These are phyloP conservation scores for Chionographis japonica DNA, from an alignment of 106 monocot genomes.

Conservation along the genomic window DNA sequence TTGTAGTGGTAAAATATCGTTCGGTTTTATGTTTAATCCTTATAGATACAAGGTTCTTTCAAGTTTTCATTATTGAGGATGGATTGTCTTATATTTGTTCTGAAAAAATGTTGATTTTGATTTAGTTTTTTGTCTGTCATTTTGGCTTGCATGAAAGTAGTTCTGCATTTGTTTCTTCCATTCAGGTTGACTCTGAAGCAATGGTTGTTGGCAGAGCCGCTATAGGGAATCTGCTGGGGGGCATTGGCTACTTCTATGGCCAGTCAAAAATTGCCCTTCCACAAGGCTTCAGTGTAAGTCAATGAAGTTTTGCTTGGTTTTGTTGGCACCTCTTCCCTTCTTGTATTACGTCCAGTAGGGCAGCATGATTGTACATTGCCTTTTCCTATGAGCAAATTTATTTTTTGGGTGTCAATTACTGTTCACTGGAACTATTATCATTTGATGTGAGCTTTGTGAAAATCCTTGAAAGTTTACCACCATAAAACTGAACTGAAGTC, in stretches of 20 bases:
- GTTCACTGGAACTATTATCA: too few species aligned
- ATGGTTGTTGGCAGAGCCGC: conserved; percentile 67
- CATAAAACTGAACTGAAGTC: too few species aligned
- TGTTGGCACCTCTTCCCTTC: not conserved
- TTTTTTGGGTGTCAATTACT: too few species aligned
- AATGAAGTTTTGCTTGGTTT: not conserved
- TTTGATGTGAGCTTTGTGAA: too few species aligned
- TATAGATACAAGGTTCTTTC: too few species aligned
- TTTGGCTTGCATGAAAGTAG: not conserved
- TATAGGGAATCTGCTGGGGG: conserved; percentile 83
- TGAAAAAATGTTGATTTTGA: not conserved
- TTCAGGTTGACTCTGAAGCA: conserved; percentile 62
- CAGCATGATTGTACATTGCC: too few species aligned
- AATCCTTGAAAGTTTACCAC: too few species aligned
- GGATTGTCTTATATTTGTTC: not conserved
- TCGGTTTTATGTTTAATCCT: not conserved
- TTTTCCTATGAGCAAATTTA: too few species aligned
- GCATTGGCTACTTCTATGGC: conserved; percentile 92
- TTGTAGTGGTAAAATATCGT: not conserved
- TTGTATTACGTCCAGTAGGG: too few species aligned
- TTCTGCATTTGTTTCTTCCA: conserved; percentile 1
- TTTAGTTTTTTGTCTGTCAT: not conserved
- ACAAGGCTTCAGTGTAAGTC: conserved; percentile 71
- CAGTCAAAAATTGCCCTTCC: conserved; percentile 91
- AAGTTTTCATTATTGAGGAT: not conserved